phyloP scores from a whole-genome alignment of 108 stramenopile species.

The Skeletonema tropicum region DNA sequence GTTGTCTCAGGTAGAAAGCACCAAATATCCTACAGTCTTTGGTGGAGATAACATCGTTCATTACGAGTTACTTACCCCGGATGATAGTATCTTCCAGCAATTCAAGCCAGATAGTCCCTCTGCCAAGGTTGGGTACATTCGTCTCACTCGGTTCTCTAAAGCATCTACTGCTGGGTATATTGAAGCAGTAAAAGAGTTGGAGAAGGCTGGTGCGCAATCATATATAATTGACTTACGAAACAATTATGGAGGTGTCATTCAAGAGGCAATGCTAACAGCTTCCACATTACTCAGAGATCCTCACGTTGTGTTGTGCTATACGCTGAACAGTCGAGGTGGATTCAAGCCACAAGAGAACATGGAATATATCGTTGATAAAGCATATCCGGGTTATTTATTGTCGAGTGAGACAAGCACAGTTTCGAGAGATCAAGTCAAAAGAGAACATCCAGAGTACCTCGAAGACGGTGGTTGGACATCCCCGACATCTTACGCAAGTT shows the following conservation, averaged over 20 bases:
- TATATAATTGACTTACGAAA: constrained; percentile 84
- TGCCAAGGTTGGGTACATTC: constrained; percentile 72
- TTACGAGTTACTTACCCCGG: constrained; percentile 61
- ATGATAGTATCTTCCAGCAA: constrained; percentile 62
- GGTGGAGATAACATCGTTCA: constrained; percentile 75
- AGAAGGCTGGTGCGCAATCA: constrained; percentile 74
- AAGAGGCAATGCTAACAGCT: constrained; percentile 87
- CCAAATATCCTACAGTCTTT: constrained; percentile 23
- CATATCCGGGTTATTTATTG: constrained; percentile 84
- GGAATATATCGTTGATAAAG: constrained; percentile 74
- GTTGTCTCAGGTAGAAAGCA: neutral
- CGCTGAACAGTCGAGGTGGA: constrained; percentile 75
- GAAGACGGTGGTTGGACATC: constrained; percentile 60
- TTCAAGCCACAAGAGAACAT: constrained; percentile 82
- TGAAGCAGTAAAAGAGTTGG: constrained; percentile 63
- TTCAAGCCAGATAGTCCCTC: constrained; percentile 20
- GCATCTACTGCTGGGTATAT: constrained; percentile 70
- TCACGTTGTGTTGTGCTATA: constrained; percentile 79
- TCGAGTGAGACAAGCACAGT: constrained; percentile 54
- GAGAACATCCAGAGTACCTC: constrained; percentile 74
- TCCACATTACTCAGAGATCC: constrained; percentile 78
- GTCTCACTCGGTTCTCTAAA: constrained; percentile 80
- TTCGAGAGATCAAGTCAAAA: constrained; percentile 60
- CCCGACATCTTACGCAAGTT: constrained; percentile 72
- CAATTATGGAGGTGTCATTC: constrained; percentile 86